Evolutionary conservation across 768 basidiomycete genomes (phyloP).

Genomic region (Exidia glandulosa): DNA sequence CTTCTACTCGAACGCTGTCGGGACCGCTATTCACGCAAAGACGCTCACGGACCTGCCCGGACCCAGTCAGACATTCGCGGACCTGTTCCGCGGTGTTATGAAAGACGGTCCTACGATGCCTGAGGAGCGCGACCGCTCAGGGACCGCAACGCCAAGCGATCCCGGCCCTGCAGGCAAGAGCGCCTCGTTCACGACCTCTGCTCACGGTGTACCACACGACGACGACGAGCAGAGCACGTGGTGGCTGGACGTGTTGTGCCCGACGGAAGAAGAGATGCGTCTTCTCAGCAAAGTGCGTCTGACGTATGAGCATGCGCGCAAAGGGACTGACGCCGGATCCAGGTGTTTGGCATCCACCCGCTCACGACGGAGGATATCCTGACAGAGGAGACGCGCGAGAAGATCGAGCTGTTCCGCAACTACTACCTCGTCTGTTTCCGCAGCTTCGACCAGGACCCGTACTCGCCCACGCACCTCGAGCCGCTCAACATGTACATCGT

Average conservation of each 20-base stretch:
- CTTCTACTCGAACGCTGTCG: constrained; percentile 89
- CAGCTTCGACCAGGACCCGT: constrained; percentile 96
- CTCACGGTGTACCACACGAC: neutral
- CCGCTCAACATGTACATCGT: constrained; percentile 99
- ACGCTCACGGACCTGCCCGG: constrained; percentile 88
- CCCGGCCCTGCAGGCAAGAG: neutral
- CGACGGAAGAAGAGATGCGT: constrained; percentile 98
- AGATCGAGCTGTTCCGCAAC: constrained; percentile 97
- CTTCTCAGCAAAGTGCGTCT: constrained; percentile 73
- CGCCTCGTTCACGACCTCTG: neutral
- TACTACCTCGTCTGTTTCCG: constrained; percentile 99
- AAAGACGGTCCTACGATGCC: too few relatives aligned
- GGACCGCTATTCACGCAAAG: constrained; percentile 89
- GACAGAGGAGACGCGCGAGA: constrained; percentile 99
- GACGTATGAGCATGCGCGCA: neutral
- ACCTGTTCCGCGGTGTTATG: constrained; percentile 59
- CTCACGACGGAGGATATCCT: constrained; percentile 98
- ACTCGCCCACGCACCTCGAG: constrained; percentile 93
- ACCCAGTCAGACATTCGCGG: constrained; percentile 86
- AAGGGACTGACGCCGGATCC: neutral
- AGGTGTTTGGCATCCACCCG: constrained; percentile 97
- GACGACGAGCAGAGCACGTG: constrained; percentile 74
- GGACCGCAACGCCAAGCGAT: constrained; percentile 2
- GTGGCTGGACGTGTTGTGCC: constrained; percentile 92
- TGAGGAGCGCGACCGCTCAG: neutral